Evolutionary conservation across 495 filamentous ascomycete genomes (phyloP).

Genomic region (Penicillium coffeae): DNA sequence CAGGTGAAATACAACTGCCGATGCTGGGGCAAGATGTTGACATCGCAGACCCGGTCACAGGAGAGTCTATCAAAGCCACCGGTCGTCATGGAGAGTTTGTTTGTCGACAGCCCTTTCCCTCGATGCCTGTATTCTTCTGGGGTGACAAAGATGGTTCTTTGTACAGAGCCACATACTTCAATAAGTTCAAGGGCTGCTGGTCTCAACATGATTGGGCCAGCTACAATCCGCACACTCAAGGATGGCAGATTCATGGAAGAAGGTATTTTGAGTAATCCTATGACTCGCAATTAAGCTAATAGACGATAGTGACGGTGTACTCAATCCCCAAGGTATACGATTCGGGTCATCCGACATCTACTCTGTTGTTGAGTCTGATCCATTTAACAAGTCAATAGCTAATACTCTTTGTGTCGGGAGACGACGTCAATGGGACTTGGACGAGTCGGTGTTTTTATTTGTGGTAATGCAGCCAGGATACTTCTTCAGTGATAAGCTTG

Average conservation of each 20-base stretch:
- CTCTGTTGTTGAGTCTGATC: conserved; percentile 53
- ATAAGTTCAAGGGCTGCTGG: conserved; percentile 46
- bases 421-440: conserved; percentile 55
- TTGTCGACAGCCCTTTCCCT: conserved; percentile 61
- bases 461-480: conserved; percentile 62
- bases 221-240: conserved; percentile 60
- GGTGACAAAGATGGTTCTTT: conserved; percentile 49
- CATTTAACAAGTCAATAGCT: conserved; percentile 52
- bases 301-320: conserved; percentile 61
- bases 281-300: too few relatives aligned
- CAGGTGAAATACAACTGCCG: conserved; percentile 62
- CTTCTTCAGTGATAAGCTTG: conserved; percentile 49
- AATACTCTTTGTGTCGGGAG: conserved; percentile 71
- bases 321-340: conserved; percentile 69
- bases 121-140: conserved; percentile 69
- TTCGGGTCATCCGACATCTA: conserved; percentile 76
- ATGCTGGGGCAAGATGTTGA: conserved; percentile 58
- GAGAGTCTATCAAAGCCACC: conserved; percentile 40
- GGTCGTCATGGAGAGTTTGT: conserved; percentile 59
- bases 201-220: conserved; percentile 61
- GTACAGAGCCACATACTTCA: conserved; percentile 64
- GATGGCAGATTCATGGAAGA: conserved; percentile 68
- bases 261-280: too few relatives aligned
- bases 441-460: conserved; percentile 71
- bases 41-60: conserved; percentile 57